These are phyloP conservation scores for Orychophragmus violaceus DNA, from an alignment of 345 rosid species.

Conservation along the genomic window DNA sequence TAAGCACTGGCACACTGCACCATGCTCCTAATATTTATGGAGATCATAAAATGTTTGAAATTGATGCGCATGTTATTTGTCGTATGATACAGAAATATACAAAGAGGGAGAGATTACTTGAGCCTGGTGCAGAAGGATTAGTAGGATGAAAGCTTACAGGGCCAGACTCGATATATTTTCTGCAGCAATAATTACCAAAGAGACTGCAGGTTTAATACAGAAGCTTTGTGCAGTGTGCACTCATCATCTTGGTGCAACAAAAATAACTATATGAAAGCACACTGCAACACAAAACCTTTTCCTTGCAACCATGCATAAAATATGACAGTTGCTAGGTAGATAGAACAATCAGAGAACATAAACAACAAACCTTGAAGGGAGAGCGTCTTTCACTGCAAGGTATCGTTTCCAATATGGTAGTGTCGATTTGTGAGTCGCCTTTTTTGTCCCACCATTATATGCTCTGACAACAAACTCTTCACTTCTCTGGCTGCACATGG, in stretches of 20 bases:
- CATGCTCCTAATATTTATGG: conserved; percentile 1
- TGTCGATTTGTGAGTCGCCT: conserved; percentile 81
- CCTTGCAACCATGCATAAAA: background rate
- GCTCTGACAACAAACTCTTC: conserved; percentile 92
- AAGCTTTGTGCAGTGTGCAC: too few species aligned
- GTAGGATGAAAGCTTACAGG: conserved; percentile 35
- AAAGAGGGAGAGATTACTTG: conserved; percentile 36
- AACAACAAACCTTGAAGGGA: conserved; percentile 55
- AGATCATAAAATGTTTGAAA: conserved; percentile 4
- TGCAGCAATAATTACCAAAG: conserved; percentile 29
- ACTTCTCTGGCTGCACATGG: conserved; percentile 58
- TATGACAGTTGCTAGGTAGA: background rate
- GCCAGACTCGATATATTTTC: conserved; percentile 49
- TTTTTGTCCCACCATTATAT: conserved; percentile 69
- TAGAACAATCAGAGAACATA: background rate
- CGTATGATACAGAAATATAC: background rate
- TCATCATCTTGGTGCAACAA: background rate
- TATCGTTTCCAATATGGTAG: conserved; percentile 79
- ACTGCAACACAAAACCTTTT: background rate
- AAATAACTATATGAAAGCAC: background rate
- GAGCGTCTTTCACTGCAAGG: conserved; percentile 69
- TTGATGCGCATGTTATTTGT: background rate
- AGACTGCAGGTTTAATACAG: background rate
- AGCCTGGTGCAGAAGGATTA: conserved; percentile 27
- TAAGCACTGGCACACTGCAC: conserved; percentile 3